Conservation (phyloP, 306 rosid genomes). For the Inga oerstediana region DNA sequence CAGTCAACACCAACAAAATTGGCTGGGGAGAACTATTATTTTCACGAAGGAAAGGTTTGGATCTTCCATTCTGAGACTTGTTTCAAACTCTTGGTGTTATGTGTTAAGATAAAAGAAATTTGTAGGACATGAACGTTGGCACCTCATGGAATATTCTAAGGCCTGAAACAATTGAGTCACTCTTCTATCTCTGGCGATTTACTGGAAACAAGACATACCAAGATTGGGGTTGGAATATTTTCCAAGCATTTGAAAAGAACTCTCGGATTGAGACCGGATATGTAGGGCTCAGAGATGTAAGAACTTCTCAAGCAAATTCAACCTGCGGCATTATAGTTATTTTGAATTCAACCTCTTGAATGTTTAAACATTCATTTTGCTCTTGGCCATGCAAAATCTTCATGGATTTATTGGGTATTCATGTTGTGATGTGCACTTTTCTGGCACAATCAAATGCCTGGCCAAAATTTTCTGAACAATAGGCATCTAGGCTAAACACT, state of each 20-base stretch:
- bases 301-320: constrained; percentile 38
- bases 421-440: constrained; percentile 10
- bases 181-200: constrained; percentile 92
- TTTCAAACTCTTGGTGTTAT: constrained; percentile 17
- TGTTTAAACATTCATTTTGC: constrained; percentile 24
- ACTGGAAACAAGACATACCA: constrained; percentile 94
- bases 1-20: constrained; percentile 87
- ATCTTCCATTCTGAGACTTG: constrained; percentile 29
- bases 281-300: constrained; percentile 93
- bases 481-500: constrained; percentile 10
- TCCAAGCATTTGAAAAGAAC: constrained; percentile 92
- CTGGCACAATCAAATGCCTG: neutral
- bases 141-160: constrained; percentile 96
- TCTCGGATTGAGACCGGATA: constrained; percentile 85
- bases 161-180: constrained; percentile 95
- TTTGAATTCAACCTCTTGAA: neutral
- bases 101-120: constrained; percentile 33
- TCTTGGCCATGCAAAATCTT: constrained; percentile 27
- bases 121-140: constrained; percentile 90
- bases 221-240: constrained; percentile 99
- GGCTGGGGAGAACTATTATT: constrained; percentile 95
- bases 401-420: constrained; percentile 17
- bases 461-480: constrained; percentile 22
- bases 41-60: constrained; percentile 73
- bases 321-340: neutral